A percentile compares a stretch with the other conserved stretches of the same genome.
phyloP scores from a whole-genome alignment of 179 eudicot species.

The Carnegiea gigantea region DNA sequence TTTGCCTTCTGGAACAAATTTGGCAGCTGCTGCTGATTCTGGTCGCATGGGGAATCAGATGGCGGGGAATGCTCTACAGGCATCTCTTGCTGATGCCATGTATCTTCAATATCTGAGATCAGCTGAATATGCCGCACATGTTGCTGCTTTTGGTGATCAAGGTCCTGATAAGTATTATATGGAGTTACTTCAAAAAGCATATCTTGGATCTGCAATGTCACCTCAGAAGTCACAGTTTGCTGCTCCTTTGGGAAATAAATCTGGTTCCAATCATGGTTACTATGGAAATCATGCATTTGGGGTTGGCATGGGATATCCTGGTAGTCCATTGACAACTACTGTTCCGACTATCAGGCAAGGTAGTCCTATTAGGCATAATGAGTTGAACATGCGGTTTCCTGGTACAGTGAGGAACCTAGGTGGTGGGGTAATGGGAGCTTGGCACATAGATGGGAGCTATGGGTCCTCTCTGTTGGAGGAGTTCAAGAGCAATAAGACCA shows the following conservation, averaged over 20 bases:
- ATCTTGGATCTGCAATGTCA: slow-evolving; percentile 42
- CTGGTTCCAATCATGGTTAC: slow-evolving; percentile 44
- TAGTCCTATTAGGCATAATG: slow-evolving; percentile 50
- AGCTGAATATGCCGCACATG: slow-evolving; percentile 71
- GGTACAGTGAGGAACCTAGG: slow-evolving; percentile 36
- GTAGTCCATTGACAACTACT: slow-evolving; percentile 45
- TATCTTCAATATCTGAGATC: slow-evolving; percentile 79
- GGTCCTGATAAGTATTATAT: slow-evolving; percentile 57
- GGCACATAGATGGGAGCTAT: slow-evolving; percentile 46
- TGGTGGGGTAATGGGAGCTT: slow-evolving; percentile 40
- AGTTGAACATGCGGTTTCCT: slow-evolving; percentile 45
- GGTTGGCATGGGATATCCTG: slow-evolving; percentile 55
- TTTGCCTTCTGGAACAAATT: slow-evolving; percentile 45
- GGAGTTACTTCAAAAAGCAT: slow-evolving; percentile 58
- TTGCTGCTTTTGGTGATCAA: slow-evolving; percentile 61
- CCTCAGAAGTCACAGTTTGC: slow-evolving; percentile 52
- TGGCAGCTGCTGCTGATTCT: slow-evolving; percentile 30
- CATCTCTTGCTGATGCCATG: slow-evolving; percentile 69
- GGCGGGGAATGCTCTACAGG: slow-evolving; percentile 51
- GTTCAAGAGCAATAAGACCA: slow-evolving; percentile 49
- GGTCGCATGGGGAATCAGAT: slow-evolving; percentile 54
- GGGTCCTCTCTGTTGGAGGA: slow-evolving; percentile 51
- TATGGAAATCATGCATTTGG: slow-evolving; percentile 46
- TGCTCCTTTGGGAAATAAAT: slow-evolving; percentile 37
- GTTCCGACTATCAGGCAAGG: slow-evolving; percentile 43